phyloP scores from a whole-genome alignment of 495 filamentous ascomycete genomes.

The Penicillium odoratum region DNA sequence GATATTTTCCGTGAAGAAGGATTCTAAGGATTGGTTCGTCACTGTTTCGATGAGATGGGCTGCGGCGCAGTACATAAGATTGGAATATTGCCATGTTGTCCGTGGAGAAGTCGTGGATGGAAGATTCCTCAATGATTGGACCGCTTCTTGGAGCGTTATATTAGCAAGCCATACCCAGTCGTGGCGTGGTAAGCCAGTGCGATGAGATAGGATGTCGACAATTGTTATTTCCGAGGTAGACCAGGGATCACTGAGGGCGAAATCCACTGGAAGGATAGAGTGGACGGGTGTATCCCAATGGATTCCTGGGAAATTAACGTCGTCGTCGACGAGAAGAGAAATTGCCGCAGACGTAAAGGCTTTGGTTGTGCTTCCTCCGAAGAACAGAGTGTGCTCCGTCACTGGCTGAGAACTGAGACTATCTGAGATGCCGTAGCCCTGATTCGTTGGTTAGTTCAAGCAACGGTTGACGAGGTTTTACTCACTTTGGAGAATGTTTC shows the following conservation, averaged over 20 bases:
- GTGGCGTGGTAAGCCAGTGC: conserved; percentile 49
- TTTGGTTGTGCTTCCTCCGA: conserved; percentile 52
- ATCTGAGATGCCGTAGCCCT: conserved; percentile 50
- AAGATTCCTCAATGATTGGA: conserved; percentile 44
- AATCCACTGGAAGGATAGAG: conserved; percentile 49
- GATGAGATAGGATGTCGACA: conserved; percentile 53
- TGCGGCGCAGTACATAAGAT: conserved; percentile 50
- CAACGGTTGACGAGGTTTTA: neutral
- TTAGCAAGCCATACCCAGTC: conserved; percentile 29
- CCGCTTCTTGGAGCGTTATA: conserved; percentile 29
- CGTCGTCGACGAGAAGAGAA: conserved; percentile 44
- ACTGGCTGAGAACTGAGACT: conserved; percentile 34
- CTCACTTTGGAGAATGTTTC: conserved; percentile 8
- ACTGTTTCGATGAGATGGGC: conserved; percentile 36
- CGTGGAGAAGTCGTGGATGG: conserved; percentile 42
- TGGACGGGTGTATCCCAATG: conserved; percentile 49
- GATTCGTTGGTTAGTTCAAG: neutral
- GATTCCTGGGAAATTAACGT: conserved; percentile 30
- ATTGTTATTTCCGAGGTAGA: conserved; percentile 47
- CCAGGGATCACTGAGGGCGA: conserved; percentile 46
- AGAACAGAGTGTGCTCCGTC: conserved; percentile 46
- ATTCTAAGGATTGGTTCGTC: conserved; percentile 39
- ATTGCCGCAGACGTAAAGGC: conserved; percentile 52
- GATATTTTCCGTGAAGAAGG: conserved; percentile 41
- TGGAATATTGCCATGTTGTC: conserved; percentile 50